A percentile compares a stretch with the other conserved stretches of the same genome.
Conservation (phyloP, 805 yeast genomes). For the Debaryomyces maramus region DNA sequence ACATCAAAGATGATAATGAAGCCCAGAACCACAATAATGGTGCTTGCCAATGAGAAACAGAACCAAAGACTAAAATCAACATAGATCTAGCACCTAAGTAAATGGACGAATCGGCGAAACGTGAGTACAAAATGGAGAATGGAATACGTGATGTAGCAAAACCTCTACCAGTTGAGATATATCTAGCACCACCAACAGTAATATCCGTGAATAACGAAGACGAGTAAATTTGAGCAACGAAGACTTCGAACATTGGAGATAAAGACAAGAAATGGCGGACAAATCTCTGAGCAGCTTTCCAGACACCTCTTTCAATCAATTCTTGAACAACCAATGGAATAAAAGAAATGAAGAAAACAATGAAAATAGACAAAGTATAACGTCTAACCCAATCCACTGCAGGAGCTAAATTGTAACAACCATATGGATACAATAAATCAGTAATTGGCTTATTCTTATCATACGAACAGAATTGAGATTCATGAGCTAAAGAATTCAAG, state of each 20-base stretch:
- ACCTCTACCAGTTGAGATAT: conserved; percentile 82
- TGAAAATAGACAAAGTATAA: conserved; percentile 69
- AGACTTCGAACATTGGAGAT: conserved; percentile 78
- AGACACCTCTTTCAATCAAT: conserved; percentile 71
- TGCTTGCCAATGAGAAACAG: conserved; percentile 86
- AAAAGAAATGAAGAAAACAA: conserved; percentile 72
- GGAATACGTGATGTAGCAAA: conserved; percentile 74
- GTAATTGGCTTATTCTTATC: conserved; percentile 59
- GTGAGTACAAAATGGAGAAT: conserved; percentile 61
- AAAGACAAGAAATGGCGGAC: conserved; percentile 66
- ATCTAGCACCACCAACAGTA: conserved; percentile 76
- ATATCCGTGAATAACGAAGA: conserved; percentile 67
- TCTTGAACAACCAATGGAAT: conserved; percentile 78
- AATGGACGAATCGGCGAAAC: conserved; percentile 77
- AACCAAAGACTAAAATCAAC: conserved; percentile 70
- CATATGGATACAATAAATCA: conserved; percentile 60
- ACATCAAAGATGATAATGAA: conserved; percentile 79
- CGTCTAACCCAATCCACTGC: conserved; percentile 74
- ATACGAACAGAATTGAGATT: conserved; percentile 60
- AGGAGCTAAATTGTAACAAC: conserved; percentile 72
- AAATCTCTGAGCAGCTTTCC: conserved; percentile 64
- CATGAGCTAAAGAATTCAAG: conserved; percentile 62
- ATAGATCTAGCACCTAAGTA: conserved; percentile 81
- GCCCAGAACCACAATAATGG: conserved; percentile 98
- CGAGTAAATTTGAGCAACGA: conserved; percentile 76